Base-by-base conservation (phyloP, 805 yeast genomes). In the Saccharomycopsis amapae region DNA sequence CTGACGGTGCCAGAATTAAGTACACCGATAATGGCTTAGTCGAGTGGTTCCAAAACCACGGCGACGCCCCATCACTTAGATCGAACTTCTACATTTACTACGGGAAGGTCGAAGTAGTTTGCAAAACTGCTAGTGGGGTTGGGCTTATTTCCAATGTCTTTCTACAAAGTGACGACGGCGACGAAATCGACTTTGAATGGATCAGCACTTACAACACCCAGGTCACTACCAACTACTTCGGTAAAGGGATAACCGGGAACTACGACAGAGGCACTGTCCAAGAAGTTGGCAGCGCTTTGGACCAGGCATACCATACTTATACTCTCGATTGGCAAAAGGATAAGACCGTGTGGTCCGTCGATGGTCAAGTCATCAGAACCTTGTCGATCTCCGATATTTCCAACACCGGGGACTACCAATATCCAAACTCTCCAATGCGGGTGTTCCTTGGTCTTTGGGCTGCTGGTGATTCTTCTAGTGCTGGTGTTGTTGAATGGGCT, bases 131-230 rank as follows among this genome's bases (percentile, higher is more conserved):
- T 4, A 58, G 67, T 17, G 88, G 88, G 12, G 62, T 61, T 4
- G 89, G 87, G 40, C 66, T 82, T 28, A 71, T 81, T 13, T 76
- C 86, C 0, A 73, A 82, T 2, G 72, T 82, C 51, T 79, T 75
- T 46, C 67, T 82, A 32, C 84, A 79, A 56, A 56, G 63, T 35
- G 88, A 82, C 57, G 85, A 76, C 54, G 67, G 76, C 45, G 89
- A 83, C 61, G 89, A 83, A 62, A 75, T 82, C 36, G 89, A 82
- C 60, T 57, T 79, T 38, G 89, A 82, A 60, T 76, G 82, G 71
- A 69, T 79, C 46, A 87, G 88, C 9, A 78, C 78, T 35, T 83
- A 80, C 57, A 62, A 66, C n/a, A 62, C 63, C 45, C 76, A 79
- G 57, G 70, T 78, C 53, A 81, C 77, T 60, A 66, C 81, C 33